Evolutionary conservation across 2,329 filamentous ascomycete genomes (phyloP), one percentile per base, ranked within the genome.

Genomic region (Zasmidium angulare): DNA sequence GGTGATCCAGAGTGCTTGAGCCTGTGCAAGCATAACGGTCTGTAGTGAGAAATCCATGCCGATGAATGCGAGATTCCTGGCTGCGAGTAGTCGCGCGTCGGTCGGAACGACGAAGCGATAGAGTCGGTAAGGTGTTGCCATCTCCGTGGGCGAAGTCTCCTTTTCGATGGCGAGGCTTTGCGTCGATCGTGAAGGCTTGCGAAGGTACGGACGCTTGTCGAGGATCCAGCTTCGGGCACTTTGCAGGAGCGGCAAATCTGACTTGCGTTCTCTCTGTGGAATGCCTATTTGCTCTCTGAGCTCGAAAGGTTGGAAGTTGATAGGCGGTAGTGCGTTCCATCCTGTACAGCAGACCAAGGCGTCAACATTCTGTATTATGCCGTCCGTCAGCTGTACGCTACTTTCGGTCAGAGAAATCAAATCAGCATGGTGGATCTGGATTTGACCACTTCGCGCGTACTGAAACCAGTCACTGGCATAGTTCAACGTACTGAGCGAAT

Each of bases 381-480:
- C 43, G 14, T 23, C 21, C 31, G 49, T 58, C n/a, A 52, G 24
- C n/a, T 22, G 31, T 2, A 55, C 26, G 19, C 20, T 20, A 14
- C 24, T 20, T 7, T 51, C 29, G 11, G 20, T 14, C 1, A 59
- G 40, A 11, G 48, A 31, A 12, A 19, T 26, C 12, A 62, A 24
- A 19, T 59, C 59, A 10, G 50, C 59, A 19, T 56, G 53, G 46
- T 59, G 50, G 1, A 31, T 52, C n/a, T 48, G 2, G 7, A 62
- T 46, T n/a, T 56, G 49, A 1, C 52, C 49, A 20, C 31, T 22
- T n/a, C 46, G 51, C 12, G 51, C 54, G 14, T 51, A 26, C 2
- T 49, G 43, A 29, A 56, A 56, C 26, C 77, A 75, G 48, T 55
- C 56, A 24, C 24, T 56, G 1, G 29, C 40, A 29, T 56, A 61